These are phyloP conservation scores for Alternaria tenuissima DNA, from an alignment of 2,329 filamentous ascomycete genomes.

Conservation along the genomic window DNA sequence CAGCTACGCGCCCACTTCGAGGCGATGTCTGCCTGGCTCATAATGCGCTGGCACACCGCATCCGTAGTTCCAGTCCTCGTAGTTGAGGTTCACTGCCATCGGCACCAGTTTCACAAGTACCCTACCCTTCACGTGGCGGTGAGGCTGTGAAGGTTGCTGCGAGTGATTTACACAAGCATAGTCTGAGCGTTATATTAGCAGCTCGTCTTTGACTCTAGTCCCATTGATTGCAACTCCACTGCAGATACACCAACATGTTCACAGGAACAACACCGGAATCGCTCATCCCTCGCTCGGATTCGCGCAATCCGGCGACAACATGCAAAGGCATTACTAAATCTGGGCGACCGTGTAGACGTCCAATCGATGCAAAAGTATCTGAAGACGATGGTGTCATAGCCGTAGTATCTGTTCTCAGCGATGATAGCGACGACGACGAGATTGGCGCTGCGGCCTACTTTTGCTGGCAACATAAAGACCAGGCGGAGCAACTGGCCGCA, in stretches of 20 bases:
- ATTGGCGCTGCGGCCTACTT: constrained; percentile 71
- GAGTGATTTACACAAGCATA: not conserved
- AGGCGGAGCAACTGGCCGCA: constrained; percentile 63
- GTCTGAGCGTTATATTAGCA: not conserved
- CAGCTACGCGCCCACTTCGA: constrained; percentile 24
- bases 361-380: constrained; percentile 63
- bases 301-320: constrained; percentile 81
- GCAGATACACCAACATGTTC: constrained; percentile 35
- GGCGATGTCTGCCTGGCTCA: constrained; percentile 17
- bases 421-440: constrained; percentile 60
- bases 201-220: not conserved
- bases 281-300: constrained; percentile 79
- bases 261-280: constrained; percentile 75
- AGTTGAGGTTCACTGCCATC: not conserved
- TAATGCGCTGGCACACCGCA: constrained; percentile 20
- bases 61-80: not conserved
- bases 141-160: constrained; percentile 12
- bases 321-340: constrained; percentile 86
- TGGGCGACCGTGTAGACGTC: constrained; percentile 83
- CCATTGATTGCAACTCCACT: not conserved
- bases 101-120: constrained; percentile 1
- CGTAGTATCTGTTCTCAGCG: constrained; percentile 49
- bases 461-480: constrained; percentile 96
- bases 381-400: constrained; percentile 51
- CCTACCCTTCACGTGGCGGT: not conserved